These are phyloP conservation scores for Jacaranda copaia DNA, from an alignment of 257 asterid species.

Conservation along the genomic window DNA sequence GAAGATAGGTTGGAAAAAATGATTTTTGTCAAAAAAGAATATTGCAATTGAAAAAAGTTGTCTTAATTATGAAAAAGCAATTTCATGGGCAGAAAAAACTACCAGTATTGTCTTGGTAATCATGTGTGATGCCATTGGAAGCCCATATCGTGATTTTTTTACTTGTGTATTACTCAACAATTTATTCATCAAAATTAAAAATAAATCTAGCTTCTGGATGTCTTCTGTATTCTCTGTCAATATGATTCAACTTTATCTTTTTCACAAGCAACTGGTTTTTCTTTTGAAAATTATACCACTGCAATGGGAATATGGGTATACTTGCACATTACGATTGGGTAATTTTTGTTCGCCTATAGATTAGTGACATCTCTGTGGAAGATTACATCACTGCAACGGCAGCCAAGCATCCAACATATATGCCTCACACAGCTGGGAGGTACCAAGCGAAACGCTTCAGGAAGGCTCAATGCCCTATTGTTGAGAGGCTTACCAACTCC, in stretches of 20 bases:
- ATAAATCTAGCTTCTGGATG: no score
- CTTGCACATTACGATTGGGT: neutral
- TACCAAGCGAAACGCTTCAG: conserved; percentile 80
- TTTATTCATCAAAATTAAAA: neutral
- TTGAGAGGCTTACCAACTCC: conserved; percentile 75
- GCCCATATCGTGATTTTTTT: no score
- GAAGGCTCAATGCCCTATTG: conserved; percentile 93
- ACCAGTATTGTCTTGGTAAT: neutral
- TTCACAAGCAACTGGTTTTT: neutral
- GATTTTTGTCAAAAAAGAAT: no score
- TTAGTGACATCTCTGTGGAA: conserved; percentile 58
- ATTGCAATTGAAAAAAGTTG: no score
- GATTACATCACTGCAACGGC: conserved; percentile 83
- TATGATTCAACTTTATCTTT: neutral
- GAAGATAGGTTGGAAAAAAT: no score
- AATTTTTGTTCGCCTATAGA: neutral
- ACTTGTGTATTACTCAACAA: neutral
- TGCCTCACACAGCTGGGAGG: conserved; percentile 87
- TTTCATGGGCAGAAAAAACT: neutral
- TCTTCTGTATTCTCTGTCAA: no score
- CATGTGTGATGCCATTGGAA: no score
- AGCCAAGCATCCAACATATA: conserved; percentile 66
- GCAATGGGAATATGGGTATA: neutral
- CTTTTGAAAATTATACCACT: neutral
- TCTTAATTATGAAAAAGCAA: no score